Conservation (phyloP, 306 rosid genomes). For the Cucumis hystrix region DNA sequence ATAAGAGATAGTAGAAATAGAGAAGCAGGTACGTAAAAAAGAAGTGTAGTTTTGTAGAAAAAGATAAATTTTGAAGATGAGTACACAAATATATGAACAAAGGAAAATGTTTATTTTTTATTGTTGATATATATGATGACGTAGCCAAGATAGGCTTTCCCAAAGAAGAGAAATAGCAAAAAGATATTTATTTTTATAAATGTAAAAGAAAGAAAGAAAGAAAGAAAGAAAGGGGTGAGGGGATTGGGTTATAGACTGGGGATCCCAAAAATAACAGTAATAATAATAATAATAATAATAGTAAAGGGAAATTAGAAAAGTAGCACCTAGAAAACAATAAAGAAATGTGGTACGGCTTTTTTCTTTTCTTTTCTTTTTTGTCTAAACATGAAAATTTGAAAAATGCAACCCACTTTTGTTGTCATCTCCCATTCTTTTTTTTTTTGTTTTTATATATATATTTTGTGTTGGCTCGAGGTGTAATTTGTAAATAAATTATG, state of each 20-base stretch:
- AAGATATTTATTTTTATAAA: neutral
- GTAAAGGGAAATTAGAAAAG: neutral
- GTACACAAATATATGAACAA: too few species aligned
- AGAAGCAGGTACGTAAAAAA: neutral
- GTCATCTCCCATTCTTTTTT: neutral
- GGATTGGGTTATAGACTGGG: neutral
- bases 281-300: neutral
- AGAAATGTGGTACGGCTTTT: neutral
- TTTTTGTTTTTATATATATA: too few species aligned
- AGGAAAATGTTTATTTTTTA: neutral
- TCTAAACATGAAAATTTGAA: neutral
- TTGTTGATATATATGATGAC: neutral
- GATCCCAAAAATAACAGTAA: neutral
- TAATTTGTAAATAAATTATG: neutral
- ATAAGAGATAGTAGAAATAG: neutral
- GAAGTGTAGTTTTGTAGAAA: neutral
- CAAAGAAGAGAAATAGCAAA: neutral
- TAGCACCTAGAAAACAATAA: neutral
- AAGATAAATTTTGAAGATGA: neutral
- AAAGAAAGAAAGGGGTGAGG: neutral
- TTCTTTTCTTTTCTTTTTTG: neutral
- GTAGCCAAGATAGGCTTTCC: neutral
- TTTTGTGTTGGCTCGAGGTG: neutral
- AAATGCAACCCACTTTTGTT: neutral
- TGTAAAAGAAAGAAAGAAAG: neutral